Conservation (phyloP, 768 basidiomycete genomes). For the Lyophyllum atratum region DNA sequence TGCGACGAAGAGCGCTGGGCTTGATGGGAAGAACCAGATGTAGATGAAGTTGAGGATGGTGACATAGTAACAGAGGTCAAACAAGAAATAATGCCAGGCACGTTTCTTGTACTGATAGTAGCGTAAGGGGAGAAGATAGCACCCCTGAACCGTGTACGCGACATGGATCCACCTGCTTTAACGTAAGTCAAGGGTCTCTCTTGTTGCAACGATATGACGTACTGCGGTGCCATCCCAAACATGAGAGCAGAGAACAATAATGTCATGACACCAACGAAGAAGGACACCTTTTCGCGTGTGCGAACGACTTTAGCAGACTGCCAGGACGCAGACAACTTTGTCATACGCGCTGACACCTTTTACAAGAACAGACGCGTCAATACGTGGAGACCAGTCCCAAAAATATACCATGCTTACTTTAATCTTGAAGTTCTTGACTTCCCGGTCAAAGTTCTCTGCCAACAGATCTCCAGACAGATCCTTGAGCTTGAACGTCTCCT, state of each 20-base stretch:
- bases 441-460: slow-evolving; percentile 80
- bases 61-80: slow-evolving; percentile 91
- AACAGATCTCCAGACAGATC: slow-evolving; percentile 64
- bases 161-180: slow-evolving; percentile 82
- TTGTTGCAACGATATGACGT: slow-evolving; percentile 33
- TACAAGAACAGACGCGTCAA: slow-evolving; percentile 8
- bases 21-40: slow-evolving; percentile 87
- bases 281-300: slow-evolving; percentile 83
- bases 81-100: slow-evolving; percentile 92
- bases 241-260: slow-evolving; percentile 82
- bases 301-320: slow-evolving; percentile 88
- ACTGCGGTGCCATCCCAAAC: slow-evolving; percentile 88
- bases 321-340: slow-evolving; percentile 81
- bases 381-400: neutral
- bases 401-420: slow-evolving; percentile 51
- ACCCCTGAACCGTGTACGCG: slow-evolving; percentile 76
- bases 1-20: slow-evolving; percentile 79
- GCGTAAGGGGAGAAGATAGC: slow-evolving; percentile 82
- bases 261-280: slow-evolving; percentile 93
- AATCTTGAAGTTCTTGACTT: slow-evolving; percentile 83
- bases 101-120: slow-evolving; percentile 89
- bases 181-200: slow-evolving; percentile 12
- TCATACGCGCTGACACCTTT: slow-evolving; percentile 81
- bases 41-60: slow-evolving; percentile 90
- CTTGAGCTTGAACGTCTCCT: slow-evolving; percentile 75